Evolutionary conservation across 2,329 filamentous ascomycete species (phyloP), one percentile per base, ranked within the genome.

Genomic region (Clonostachys sp.): DNA sequence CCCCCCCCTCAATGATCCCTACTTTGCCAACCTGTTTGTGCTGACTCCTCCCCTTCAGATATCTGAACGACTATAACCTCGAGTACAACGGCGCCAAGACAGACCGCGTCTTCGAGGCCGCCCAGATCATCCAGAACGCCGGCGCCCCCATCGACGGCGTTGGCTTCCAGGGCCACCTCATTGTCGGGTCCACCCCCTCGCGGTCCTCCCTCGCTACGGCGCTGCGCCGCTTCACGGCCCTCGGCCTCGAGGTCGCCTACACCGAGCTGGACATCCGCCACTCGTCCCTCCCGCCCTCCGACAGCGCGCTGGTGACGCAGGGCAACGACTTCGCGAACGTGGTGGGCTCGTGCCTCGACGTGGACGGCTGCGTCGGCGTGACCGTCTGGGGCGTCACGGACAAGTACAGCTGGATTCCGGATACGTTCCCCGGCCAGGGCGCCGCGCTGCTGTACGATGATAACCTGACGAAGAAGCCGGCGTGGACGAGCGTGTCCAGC

Each of bases 261-360:
- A 84, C 81, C 2, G 81, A 85, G 65, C 65, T 84, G 18, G 81
- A 85, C 57, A 77, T 84, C 50, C 70, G 80, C 24, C 72, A 76
- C 47, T 57, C 60, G 2, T 58, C 57, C 6, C 59, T 81, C 12
- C 77, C 80, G 0, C 61, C 73, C 5, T 70, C 63, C 5, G 56
- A 60, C 2, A 57, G 65, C 2, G 66, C 66, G 33, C 59, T 71
- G n/a, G 58, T 61, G 14, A 67, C 69, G 24, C 80, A 84, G 62
- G 71, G 70, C 1, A 55, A 57, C 16, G 73, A 76, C 44, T 82
- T 78, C 50, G 68, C 57, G 34, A 51, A 56, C 40, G 63, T 64
- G 8, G 64, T 71, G 6, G 62, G 61, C 8, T 61, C 65, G 2
- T 72, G 68, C 48, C 49, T 71, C 12, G 63, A 67, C 34, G 64